Evolutionary conservation across 2,329 filamentous ascomycete species (phyloP).

Genomic region (Hymenoscyphus albidus): DNA sequence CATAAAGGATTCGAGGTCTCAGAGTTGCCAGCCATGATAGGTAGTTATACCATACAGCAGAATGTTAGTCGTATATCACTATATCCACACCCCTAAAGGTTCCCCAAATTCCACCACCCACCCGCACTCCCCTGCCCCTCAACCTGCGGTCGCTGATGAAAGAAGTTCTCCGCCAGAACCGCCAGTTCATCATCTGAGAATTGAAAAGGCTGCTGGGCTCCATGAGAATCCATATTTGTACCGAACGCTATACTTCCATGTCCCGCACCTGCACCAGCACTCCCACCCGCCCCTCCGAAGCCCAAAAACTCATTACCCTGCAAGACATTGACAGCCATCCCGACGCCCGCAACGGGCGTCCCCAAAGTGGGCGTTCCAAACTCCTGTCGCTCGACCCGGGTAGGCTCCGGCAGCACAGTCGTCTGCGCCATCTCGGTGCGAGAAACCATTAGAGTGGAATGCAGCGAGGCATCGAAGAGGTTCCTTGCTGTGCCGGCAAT

Average conservation of each 20-base stretch:
- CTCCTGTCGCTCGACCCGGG: slow-evolving; percentile 36
- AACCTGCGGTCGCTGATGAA: slow-evolving; percentile 38
- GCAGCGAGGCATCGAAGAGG: slow-evolving; percentile 42
- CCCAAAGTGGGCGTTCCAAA: slow-evolving; percentile 21
- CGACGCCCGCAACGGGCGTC: slow-evolving; percentile 25
- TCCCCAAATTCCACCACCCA: slow-evolving; percentile 31
- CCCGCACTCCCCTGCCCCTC: slow-evolving; percentile 20
- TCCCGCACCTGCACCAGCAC: not conserved
- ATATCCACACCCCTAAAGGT: slow-evolving; percentile 8
- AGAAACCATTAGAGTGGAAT: slow-evolving; percentile 28
- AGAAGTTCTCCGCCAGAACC: slow-evolving; percentile 46
- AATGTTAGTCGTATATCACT: no score
- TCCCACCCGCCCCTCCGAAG: not conserved
- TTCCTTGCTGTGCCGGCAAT: slow-evolving; percentile 34
- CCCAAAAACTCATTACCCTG: not conserved
- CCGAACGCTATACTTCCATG: no score
- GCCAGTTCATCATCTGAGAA: slow-evolving; percentile 42
- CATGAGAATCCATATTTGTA: not conserved
- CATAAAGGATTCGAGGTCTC: no score
- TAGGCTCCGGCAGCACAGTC: slow-evolving; percentile 42
- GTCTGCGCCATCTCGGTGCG: slow-evolving; percentile 42
- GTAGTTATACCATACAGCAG: no score
- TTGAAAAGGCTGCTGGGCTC: slow-evolving; percentile 13
- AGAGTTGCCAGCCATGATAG: no score
- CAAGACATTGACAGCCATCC: slow-evolving; percentile 1